Base-by-base conservation (phyloP, 352 stramenopile species). In the Albugo candida region DNA sequence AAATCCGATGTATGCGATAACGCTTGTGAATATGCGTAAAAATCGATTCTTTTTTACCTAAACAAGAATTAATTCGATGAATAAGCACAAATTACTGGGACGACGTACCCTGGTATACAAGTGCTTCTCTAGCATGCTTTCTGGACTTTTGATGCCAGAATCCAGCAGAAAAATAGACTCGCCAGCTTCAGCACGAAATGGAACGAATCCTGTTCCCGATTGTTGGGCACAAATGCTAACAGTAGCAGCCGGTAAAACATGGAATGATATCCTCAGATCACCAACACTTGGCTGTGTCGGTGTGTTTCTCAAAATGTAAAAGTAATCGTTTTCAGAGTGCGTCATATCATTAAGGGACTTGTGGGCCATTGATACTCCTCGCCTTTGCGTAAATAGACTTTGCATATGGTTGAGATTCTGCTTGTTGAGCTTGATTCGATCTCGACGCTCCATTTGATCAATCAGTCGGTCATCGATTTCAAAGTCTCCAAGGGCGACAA, bases 181-280 rank as follows among this genome's bases (percentile, higher is more conserved):
- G 3, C 24, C 24, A 31, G 24, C 24, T 31, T 31, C 8, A 8
- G 24, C 24, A 31, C 24, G 24, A 31, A 74, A 83, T 14, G 69
- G 60, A 16, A 55, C 34, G 13, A 86, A 45, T 5, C 60, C 38
- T 0, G 60, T 51, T 41, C 63, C 53, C 27, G 58, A 50, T 37
- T 78, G 66, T 45, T 59, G 56, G 0, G 64, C 75, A 48, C 69
- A 83, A 20, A 87, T 59, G 1, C 70, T 83, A 21, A 87, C 71
- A 1, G 70, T 60, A 27, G 82, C 82, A 36, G 70, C 64, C 1
- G 72, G 75, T 5, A 60, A 65, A 8, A 83, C 68, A n/a, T 60
- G 48, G 53, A 83, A 87, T 11, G 59, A 72, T 13, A 87, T 55
- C 2, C 72, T 70, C 8, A 83, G 57, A 43, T 84, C 75, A 72